Evolutionary conservation across 1,139 yeast species (phyloP), one percentile per base, ranked within the genome.

Genomic region (Candida glucosophila): DNA sequence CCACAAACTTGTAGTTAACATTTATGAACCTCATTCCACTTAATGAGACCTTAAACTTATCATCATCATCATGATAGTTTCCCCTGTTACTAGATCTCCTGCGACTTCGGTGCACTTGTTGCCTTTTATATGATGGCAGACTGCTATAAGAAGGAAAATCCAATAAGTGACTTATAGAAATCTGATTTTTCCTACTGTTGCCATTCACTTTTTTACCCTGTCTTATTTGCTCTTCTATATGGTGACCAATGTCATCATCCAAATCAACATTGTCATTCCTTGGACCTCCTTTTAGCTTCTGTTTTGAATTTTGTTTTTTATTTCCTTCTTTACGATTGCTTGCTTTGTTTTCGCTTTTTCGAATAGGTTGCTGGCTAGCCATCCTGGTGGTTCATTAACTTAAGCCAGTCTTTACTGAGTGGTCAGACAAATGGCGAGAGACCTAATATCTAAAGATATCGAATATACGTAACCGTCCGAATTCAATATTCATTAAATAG

Each of bases 1-100:
- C 82, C 12, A 90, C 69, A 44, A 90, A 81, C 40, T 85, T 73
- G 47, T 81, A 88, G 43, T 82, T 80, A 17, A 88, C 88, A 47
- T 90, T 90, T 33, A 86, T 77, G 40, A 77, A 88, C 4, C 76
- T 61, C 55, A 77, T 72, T 3, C 93, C 93, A 15, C 71, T 73
- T 12, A 80, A 54, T 28, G 66, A 71, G 10, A 58, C 40, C 25
- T 48, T 52, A 8, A 17, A 15, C 11, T 14, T 20, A 12, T 25
- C 23, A 12, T 22, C 25, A 30, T 29, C 25, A 27, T 30, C 7
- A 22, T 19, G 11, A 27, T 22, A 26, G 24, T 14, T 34, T 26
- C 15, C 12, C 29, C 34, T 32, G 12, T 29, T 28, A 16, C 38
- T 34, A 29, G 37, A 42, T 32, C 37, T 44, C 30, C 33, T 47